These are phyloP conservation scores for Meripilus lineatus DNA, from an alignment of 1,284 basidiomycete genomes.

Conservation along the genomic window DNA sequence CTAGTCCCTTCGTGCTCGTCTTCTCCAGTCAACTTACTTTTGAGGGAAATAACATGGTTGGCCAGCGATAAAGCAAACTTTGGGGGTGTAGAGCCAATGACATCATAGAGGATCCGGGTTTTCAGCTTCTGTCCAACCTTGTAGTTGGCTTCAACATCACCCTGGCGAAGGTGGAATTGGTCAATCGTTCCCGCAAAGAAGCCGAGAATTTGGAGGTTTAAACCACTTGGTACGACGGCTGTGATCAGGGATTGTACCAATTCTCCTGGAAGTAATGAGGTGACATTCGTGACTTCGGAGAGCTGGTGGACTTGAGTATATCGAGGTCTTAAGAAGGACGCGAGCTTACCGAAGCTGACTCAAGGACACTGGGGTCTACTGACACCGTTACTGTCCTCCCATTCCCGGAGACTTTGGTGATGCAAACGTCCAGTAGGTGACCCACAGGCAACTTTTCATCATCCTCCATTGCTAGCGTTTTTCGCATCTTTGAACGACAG, in stretches of 20 bases:
- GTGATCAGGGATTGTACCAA: constrained; percentile 87
- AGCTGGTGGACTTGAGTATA: constrained; percentile 36
- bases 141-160: constrained; percentile 47
- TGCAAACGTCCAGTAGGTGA: constrained; percentile 57
- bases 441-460: constrained; percentile 58
- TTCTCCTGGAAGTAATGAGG: constrained; percentile 83
- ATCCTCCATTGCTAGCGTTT: constrained; percentile 28
- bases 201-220: constrained; percentile 89
- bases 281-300: constrained; percentile 73
- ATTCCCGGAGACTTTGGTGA: constrained; percentile 64
- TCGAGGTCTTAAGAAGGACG: constrained; percentile 7
- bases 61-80: constrained; percentile 78
- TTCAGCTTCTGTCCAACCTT: constrained; percentile 88
- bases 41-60: constrained; percentile 67
- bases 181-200: constrained; percentile 94
- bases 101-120: constrained; percentile 84
- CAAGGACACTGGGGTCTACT: constrained; percentile 42
- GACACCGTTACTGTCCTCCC: constrained; percentile 66
- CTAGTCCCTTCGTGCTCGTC: constrained; percentile 23
- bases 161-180: constrained; percentile 66
- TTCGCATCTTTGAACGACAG: constrained; percentile 67
- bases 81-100: constrained; percentile 64
- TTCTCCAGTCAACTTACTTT: constrained; percentile 31
- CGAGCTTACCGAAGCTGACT: constrained; percentile 47
- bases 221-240: constrained; percentile 70